Conservation (phyloP, 1,139 yeast species). For the Eremothecium cymbalariae region DNA sequence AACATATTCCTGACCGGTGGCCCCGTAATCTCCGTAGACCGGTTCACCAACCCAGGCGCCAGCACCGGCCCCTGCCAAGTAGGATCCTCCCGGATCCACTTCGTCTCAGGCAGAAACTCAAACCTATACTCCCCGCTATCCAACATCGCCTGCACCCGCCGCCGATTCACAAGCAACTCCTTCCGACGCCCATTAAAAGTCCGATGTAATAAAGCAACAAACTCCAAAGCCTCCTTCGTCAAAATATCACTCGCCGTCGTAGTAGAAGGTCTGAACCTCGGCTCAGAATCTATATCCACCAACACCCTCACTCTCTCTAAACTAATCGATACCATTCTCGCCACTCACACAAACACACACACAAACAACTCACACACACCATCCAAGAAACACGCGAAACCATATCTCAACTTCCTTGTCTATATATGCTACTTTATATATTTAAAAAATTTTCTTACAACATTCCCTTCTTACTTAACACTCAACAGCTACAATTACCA, state of each 20-base stretch:
- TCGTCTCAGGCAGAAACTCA: constrained; percentile 60
- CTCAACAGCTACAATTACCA: too few relatives aligned
- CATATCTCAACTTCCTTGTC: too few relatives aligned
- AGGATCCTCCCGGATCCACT: constrained; percentile 56
- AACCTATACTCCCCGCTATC: constrained; percentile 50
- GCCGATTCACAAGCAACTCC: constrained; percentile 53
- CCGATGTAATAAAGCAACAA: constrained; percentile 64
- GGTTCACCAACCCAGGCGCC: constrained; percentile 59
- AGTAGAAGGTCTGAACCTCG: constrained; percentile 51
- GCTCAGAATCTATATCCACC: constrained; percentile 53
- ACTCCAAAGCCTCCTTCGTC: constrained; percentile 55
- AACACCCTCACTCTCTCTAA: constrained; percentile 58
- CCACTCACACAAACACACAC: too few relatives aligned
- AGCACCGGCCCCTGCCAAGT: constrained; percentile 64
- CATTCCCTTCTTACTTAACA: too few relatives aligned
- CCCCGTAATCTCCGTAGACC: constrained; percentile 83
- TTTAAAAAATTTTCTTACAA: too few relatives aligned
- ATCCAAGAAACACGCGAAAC: too few relatives aligned
- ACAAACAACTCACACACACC: too few relatives aligned
- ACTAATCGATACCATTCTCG: constrained; percentile 24
- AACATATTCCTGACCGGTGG: constrained; percentile 90
- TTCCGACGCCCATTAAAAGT: constrained; percentile 56
- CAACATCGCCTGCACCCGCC: constrained; percentile 47
- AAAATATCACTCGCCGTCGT: constrained; percentile 40
- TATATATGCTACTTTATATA: too few relatives aligned